These are phyloP conservation scores for Scytalidium lignicola DNA, from an alignment of 2,329 filamentous ascomycete species.

Conservation along the genomic window DNA sequence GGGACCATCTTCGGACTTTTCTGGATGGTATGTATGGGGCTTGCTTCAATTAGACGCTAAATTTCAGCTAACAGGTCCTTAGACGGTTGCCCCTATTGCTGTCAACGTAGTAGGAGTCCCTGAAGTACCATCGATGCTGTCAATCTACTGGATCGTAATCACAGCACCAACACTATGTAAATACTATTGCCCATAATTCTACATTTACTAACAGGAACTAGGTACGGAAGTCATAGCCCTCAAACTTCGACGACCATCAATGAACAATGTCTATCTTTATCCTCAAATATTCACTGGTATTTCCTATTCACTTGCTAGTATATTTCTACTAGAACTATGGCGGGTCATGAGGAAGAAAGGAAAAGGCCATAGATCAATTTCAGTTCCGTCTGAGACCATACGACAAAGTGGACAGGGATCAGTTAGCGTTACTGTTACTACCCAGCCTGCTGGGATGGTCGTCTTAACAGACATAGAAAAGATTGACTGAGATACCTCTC, in stretches of 20 bases:
- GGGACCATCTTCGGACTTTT: constrained; percentile 43
- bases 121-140: constrained; percentile 34
- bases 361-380: too few relatives aligned
- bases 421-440: neutral
- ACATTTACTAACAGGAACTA: constrained; percentile 2
- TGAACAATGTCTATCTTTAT: constrained; percentile 29
- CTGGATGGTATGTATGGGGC: constrained; percentile 43
- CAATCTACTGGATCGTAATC: constrained; percentile 31
- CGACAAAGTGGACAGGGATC: neutral
- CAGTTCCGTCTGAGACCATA: neutral
- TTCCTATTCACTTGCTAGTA: constrained; percentile 29
- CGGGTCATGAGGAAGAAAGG: constrained; percentile 1
- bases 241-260: constrained; percentile 28
- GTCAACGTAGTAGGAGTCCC: constrained; percentile 35
- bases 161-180: constrained; percentile 32
- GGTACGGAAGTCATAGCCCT: constrained; percentile 36
- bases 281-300: constrained; percentile 33
- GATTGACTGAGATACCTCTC: too few relatives aligned
- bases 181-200: constrained; percentile 5
- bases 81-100: constrained; percentile 36
- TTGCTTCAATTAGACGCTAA: too few relatives aligned
- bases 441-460: neutral
- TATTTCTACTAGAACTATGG: constrained; percentile 27
- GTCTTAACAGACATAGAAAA: neutral
- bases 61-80: neutral